phyloP scores from a whole-genome alignment of 2,329 filamentous ascomycete genomes.

The Colletotrichum liaoningense region DNA sequence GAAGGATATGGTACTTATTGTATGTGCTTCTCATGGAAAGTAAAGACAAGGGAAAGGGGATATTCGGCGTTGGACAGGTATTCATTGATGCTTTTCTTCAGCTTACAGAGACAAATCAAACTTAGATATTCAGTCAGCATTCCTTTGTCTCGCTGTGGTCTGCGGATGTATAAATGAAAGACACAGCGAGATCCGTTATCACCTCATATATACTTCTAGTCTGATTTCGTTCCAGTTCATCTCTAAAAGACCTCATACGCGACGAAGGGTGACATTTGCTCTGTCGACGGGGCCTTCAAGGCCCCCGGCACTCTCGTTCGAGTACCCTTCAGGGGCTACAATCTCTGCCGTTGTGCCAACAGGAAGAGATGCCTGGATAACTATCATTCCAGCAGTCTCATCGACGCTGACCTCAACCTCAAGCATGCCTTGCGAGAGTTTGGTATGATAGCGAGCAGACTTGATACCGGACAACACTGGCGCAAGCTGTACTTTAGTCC shows the following conservation, averaged over 20 bases:
- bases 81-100: slow-evolving; percentile 44
- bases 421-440: not conserved
- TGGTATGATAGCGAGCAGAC: not conserved
- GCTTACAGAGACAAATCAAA: slow-evolving; percentile 42
- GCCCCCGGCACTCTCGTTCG: not conserved
- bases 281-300: not conserved
- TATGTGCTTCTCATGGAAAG: slow-evolving; percentile 46
- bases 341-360: not conserved
- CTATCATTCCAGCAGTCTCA: not conserved
- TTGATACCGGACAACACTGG: slow-evolving; percentile 8
- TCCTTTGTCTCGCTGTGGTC: too few relatives aligned
- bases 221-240: not conserved
- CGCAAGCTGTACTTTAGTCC: slow-evolving; percentile 12
- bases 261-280: not conserved
- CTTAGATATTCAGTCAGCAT: slow-evolving; percentile 23
- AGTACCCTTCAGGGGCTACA: not conserved
- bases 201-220: not conserved
- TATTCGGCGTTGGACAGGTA: slow-evolving; percentile 47
- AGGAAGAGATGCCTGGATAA: not conserved
- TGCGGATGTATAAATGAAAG: not conserved
- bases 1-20: slow-evolving; percentile 47
- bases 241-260: not conserved
- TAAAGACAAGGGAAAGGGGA: slow-evolving; percentile 39
- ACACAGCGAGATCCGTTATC: not conserved
- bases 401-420: not conserved